Percentiles rank a stretch among this genome's conserved stretches.
Evolutionary conservation across 163 green algal genomes (phyloP).

Genomic region (Botryococcus braunii): DNA sequence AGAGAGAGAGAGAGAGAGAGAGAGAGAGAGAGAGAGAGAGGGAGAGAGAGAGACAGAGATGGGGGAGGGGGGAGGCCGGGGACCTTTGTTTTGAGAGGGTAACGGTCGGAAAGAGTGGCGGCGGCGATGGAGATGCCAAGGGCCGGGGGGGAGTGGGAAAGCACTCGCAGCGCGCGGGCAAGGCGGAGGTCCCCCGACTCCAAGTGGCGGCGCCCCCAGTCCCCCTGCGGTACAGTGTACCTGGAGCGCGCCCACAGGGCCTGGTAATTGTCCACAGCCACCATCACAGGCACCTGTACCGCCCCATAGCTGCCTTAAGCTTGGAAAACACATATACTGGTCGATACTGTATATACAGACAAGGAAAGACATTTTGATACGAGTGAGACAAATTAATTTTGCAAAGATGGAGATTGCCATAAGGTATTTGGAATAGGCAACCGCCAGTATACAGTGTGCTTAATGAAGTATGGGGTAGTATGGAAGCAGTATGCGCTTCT

Average conservation of each 20-base stretch:
- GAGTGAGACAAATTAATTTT: too few species aligned
- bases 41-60: not conserved
- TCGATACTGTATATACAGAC: too few species aligned
- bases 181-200: conserved; percentile 8
- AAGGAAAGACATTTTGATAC: too few species aligned
- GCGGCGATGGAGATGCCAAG: conserved; percentile 1
- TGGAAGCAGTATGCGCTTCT: too few species aligned
- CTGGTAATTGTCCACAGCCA: conserved; percentile 71
- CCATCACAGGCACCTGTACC: conserved; percentile 26
- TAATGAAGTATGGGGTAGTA: too few species aligned
- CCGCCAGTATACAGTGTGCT: too few species aligned
- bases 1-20: too few species aligned
- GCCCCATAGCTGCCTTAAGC: too few species aligned
- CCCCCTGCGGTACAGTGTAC: conserved; percentile 27
- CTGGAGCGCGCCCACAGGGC: conserved; percentile 41
- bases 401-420: too few species aligned
- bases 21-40: too few species aligned
- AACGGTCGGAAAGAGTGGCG: not conserved
- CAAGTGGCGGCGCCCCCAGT: conserved; percentile 2
- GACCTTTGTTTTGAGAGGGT: not conserved
- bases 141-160: not conserved
- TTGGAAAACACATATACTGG: too few species aligned
- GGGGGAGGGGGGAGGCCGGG: not conserved
- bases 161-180: conserved; percentile 3
- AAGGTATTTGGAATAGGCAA: too few species aligned